Conservation (phyloP, 306 rosid genomes). For the Gastrolobium villosum region DNA sequence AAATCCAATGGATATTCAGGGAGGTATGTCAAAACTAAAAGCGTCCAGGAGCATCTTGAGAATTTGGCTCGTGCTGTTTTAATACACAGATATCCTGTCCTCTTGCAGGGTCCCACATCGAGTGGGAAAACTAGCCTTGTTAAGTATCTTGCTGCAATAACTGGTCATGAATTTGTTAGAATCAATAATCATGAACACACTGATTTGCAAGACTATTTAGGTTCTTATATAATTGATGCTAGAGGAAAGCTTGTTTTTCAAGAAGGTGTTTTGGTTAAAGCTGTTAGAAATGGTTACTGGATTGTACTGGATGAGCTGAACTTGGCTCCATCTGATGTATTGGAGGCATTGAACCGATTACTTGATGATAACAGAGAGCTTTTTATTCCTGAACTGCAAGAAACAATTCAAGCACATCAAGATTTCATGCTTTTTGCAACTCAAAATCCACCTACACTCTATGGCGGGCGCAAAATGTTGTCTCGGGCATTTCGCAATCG, state of each 20-base stretch:
- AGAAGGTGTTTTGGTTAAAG: constrained; percentile 93
- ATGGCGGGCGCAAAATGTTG: constrained; percentile 95
- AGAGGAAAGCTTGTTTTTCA: constrained; percentile 87
- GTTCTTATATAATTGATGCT: constrained; percentile 81
- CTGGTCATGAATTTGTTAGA: constrained; percentile 87
- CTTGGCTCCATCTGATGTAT: constrained; percentile 98
- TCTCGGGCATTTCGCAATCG: constrained; percentile 97
- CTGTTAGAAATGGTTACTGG: constrained; percentile 91
- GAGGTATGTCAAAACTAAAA: constrained; percentile 69
- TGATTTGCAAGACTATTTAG: constrained; percentile 95
- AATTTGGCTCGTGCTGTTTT: constrained; percentile 86
- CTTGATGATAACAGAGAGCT: constrained; percentile 97
- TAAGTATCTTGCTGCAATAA: constrained; percentile 79
- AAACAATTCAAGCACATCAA: constrained; percentile 75
- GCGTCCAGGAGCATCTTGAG: constrained; percentile 81
- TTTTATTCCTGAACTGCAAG: constrained; percentile 89
- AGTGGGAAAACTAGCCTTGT: constrained; percentile 99
- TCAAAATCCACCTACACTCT: constrained; percentile 92
- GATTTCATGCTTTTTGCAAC: constrained; percentile 97
- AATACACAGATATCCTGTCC: constrained; percentile 82
- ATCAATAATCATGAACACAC: constrained; percentile 98
- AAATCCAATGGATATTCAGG: constrained; percentile 48
- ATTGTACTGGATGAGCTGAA: constrained; percentile 97
- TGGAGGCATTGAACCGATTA: constrained; percentile 94
- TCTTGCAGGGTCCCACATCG: constrained; percentile 97